Evolutionary conservation across 1,284 basidiomycete genomes (phyloP).

Genomic region (Boletus sp.): DNA sequence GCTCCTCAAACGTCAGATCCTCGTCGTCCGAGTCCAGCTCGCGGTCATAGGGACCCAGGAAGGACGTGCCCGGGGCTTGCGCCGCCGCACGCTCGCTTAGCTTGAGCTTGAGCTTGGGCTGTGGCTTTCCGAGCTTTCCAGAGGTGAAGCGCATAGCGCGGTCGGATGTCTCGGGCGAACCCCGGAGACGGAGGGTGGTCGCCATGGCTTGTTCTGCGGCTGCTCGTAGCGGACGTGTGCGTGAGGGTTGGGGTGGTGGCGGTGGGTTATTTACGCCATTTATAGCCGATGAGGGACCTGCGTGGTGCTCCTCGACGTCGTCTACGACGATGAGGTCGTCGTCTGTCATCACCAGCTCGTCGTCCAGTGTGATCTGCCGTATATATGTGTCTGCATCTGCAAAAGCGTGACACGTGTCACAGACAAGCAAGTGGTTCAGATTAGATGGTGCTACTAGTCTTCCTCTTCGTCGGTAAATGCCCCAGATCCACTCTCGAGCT

Average conservation of each 20-base stretch:
- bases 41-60: constrained; percentile 85
- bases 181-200: constrained; percentile 42
- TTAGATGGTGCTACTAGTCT: constrained; percentile 1
- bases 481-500: constrained; percentile 5
- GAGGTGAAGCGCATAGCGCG: constrained; percentile 47
- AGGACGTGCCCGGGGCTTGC: constrained; percentile 74
- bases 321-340: constrained; percentile 66
- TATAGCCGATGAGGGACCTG: constrained; percentile 23
- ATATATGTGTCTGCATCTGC: constrained; percentile 1
- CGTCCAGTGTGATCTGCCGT: background rate
- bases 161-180: constrained; percentile 38
- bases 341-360: constrained; percentile 38
- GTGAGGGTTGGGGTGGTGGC: constrained; percentile 19
- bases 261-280: constrained; percentile 24
- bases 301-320: constrained; percentile 43
- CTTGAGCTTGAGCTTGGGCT: constrained; percentile 80
- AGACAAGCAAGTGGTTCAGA: background rate
- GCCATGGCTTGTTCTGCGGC: constrained; percentile 39
- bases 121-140: constrained; percentile 43
- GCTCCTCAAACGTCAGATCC: constrained; percentile 95
- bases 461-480: constrained; percentile 11
- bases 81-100: constrained; percentile 75
- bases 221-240: constrained; percentile 33
- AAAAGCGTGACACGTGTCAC: constrained; percentile 18
- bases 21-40: constrained; percentile 95